phyloP scores from a whole-genome alignment of 192 early-diverging fungal genomes.

The Linnemannia hyalina region DNA sequence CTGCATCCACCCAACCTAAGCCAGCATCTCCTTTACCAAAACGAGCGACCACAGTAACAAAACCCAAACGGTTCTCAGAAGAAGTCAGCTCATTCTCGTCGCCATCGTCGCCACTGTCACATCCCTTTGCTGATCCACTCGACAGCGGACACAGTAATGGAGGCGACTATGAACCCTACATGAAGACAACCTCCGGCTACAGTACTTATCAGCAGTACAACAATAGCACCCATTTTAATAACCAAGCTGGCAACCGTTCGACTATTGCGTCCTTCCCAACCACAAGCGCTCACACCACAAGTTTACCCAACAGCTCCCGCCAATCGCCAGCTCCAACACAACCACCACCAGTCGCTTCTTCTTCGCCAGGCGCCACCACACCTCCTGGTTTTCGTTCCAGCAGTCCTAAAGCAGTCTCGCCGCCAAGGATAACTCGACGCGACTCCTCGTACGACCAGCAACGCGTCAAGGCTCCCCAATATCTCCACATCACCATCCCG shows the following conservation, averaged over 20 bases:
- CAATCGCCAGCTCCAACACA: not conserved
- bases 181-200: not conserved
- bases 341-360: not conserved
- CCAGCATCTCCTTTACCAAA: not conserved
- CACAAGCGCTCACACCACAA: not conserved
- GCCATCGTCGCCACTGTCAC: slow-evolving; percentile 25
- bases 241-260: not conserved
- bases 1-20: slow-evolving; percentile 5
- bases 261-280: slow-evolving; percentile 10
- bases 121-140: slow-evolving; percentile 35
- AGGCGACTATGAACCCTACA: slow-evolving; percentile 8
- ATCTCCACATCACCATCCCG: slow-evolving; percentile 46
- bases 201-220: not conserved
- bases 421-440: slow-evolving; percentile 10
- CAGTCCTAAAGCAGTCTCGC: slow-evolving; percentile 19
- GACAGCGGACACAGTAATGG: not conserved
- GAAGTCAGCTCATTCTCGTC: slow-evolving; percentile 26
- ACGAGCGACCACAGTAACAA: not conserved
- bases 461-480: slow-evolving; percentile 43
- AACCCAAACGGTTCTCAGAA: slow-evolving; percentile 4
- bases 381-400: not conserved
- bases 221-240: not conserved
- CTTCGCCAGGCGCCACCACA: not conserved
- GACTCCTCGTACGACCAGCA: slow-evolving; percentile 49
- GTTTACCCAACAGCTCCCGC: not conserved